Conservation (phyloP, 106 monocot species). For the Amphibolis antarctica region DNA sequence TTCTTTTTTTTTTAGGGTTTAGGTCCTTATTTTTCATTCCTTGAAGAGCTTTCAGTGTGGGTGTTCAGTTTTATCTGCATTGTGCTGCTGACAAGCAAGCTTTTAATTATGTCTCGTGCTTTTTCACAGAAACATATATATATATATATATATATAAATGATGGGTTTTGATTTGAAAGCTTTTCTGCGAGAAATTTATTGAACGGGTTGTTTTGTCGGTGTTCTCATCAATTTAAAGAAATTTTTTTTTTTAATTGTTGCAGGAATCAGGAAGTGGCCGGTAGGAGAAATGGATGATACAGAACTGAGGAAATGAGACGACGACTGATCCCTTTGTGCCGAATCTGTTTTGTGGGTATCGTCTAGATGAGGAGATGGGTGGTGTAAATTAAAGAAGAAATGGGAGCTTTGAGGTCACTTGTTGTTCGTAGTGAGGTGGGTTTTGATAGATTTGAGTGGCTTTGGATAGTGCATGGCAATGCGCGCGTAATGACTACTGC, state of each 20-base stretch:
- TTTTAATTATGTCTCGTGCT: too few relatives aligned
- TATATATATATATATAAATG: too few relatives aligned
- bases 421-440: not conserved
- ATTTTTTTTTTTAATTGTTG: not conserved
- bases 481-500: not conserved
- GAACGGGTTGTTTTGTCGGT: not conserved
- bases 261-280: not conserved
- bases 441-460: not conserved
- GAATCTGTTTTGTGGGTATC: not conserved
- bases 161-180: too few relatives aligned
- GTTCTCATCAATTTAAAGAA: not conserved
- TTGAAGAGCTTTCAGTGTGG: too few relatives aligned
- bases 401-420: not conserved
- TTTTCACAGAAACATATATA: too few relatives aligned
- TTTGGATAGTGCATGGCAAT: not conserved
- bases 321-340: too few relatives aligned
- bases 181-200: not conserved
- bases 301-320: not conserved
- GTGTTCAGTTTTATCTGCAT: too few relatives aligned
- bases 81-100: too few relatives aligned
- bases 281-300: not conserved
- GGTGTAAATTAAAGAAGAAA: not conserved
- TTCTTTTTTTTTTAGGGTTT: too few relatives aligned
- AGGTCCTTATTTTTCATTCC: too few relatives aligned
- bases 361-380: conserved; percentile 1